Base-by-base conservation (phyloP, 495 filamentous ascomycete species). In the Emericellopsis terricola region DNA sequence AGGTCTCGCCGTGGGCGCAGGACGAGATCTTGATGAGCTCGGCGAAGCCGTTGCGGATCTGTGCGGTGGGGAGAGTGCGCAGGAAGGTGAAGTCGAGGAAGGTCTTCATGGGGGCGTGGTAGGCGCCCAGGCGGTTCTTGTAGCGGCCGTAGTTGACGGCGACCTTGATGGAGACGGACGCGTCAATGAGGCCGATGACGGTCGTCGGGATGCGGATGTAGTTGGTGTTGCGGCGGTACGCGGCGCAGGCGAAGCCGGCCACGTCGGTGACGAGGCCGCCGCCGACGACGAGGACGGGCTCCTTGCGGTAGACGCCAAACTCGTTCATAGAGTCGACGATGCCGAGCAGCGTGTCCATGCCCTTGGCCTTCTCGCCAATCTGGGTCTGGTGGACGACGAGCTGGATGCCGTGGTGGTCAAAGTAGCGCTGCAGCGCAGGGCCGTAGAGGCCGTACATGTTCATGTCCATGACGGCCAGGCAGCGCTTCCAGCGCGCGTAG, bases 1-100 rank as follows among this genome's bases (percentile, higher is more conserved):
- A 76, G 1, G 68, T 72, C 11, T 48, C 40, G 4, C 68, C 43
- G 37, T 76, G 67, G 8, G 71, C 65, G 40, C 73, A 76, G 13
- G 68, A 70, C 0, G 69, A 72, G 21, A 77, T 76, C 49, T 78
- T 76, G 56, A 78, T 72, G 33, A 76, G 41, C 45, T 76, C 71
- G 18, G 69, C 72, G 41, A 78, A 76, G 2, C 71, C 71, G 40
- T 78, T 76, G 26, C 73, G 58, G 37, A 76, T 62, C 45, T 76
- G 73, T 1, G 68, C 62, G 8, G 47, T 58, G 0, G 73, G 69
- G 2, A 78, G 48, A 3, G 65, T 72, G 10, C 61, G 64, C 3
- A 76, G 57, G 52, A 78, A 76, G 15, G 57, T 64, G 50, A 74
- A 76, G 44, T 76, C 71, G 27, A 76, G 62, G 51, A 76, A 75